These are phyloP conservation scores for Phytophthora sp. DNA, from an alignment of 352 stramenopile species.

Conservation along the genomic window DNA sequence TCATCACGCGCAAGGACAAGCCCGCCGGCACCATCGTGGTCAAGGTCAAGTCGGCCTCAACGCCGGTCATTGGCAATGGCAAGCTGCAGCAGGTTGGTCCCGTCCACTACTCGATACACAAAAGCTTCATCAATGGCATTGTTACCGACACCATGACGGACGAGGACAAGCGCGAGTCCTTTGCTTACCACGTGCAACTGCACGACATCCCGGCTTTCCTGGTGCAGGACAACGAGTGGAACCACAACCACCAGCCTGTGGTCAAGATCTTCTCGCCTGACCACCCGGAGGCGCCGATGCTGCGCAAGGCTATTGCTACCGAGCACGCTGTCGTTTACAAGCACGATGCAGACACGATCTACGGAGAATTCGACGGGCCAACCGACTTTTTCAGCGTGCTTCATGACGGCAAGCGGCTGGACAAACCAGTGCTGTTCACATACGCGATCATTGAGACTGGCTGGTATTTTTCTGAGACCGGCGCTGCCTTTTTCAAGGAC, in stretches of 20 bases:
- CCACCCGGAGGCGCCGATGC: conserved; percentile 31
- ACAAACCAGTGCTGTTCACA: conserved; percentile 46
- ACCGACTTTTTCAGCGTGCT: conserved; percentile 42
- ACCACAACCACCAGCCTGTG: conserved; percentile 34
- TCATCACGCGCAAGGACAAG: conserved; percentile 28
- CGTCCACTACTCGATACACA: conserved; percentile 42
- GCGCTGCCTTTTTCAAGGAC: conserved; percentile 45
- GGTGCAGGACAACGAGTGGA: conserved; percentile 38
- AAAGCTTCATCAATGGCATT: conserved; percentile 31
- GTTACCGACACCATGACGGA: conserved; percentile 34
- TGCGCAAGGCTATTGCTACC: conserved; percentile 26
- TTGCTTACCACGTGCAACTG: conserved; percentile 38
- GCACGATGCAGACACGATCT: conserved; percentile 27
- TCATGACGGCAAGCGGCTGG: conserved; percentile 26
- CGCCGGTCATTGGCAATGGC: background rate
- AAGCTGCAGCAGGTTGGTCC: conserved; percentile 33
- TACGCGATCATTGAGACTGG: conserved; percentile 40
- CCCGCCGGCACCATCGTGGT: conserved; percentile 26
- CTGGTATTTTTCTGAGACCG: conserved; percentile 50
- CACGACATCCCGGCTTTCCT: conserved; percentile 35
- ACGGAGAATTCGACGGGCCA: conserved; percentile 13
- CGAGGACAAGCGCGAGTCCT: conserved; percentile 29
- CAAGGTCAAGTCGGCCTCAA: conserved; percentile 34
- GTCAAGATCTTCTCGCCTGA: conserved; percentile 40
- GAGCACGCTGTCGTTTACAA: conserved; percentile 43